Percentiles rank a stretch among this genome's conserved stretches.
Evolutionary conservation across 805 yeast genomes (phyloP).

Genomic region (Wickerhamomyces ciferrii): DNA sequence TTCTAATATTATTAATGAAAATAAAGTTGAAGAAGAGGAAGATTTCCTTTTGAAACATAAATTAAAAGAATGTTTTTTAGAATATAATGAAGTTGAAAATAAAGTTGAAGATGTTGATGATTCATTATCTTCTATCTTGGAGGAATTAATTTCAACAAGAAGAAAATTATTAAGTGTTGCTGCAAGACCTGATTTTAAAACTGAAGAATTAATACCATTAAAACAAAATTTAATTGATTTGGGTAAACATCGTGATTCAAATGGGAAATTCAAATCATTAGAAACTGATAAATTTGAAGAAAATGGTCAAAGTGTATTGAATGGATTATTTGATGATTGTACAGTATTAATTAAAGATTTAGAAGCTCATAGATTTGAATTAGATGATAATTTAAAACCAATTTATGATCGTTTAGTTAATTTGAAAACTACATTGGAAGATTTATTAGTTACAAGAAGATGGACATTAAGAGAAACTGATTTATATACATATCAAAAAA

Average conservation of each 20-base stretch:
- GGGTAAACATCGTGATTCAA: conserved; percentile 46
- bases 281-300: conserved; percentile 27
- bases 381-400: conserved; percentile 47
- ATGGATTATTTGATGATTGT: conserved; percentile 81
- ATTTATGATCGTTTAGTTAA: conserved; percentile 60
- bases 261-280: conserved; percentile 45
- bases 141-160: conserved; percentile 57
- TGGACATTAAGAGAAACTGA: conserved; percentile 98
- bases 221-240: conserved; percentile 34
- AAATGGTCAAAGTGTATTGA: conserved; percentile 45
- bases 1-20: conserved; percentile 43
- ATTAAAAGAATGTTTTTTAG: conserved; percentile 54
- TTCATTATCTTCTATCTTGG: conserved; percentile 45
- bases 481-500: conserved; percentile 75
- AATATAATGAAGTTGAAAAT: conserved; percentile 51
- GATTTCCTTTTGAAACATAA: conserved; percentile 59
- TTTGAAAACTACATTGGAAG: conserved; percentile 72
- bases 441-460: conserved; percentile 83
- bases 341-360: conserved; percentile 69
- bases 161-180: conserved; percentile 53
- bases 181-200: conserved; percentile 30
- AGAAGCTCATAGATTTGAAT: conserved; percentile 33
- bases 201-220: conserved; percentile 27
- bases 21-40: conserved; percentile 40
- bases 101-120: conserved; percentile 50